Evolutionary conservation across 371 early-diverging fungal species (phyloP), one percentile per base, ranked within the genome.

Genomic region (Zancudomyces culisetae): DNA sequence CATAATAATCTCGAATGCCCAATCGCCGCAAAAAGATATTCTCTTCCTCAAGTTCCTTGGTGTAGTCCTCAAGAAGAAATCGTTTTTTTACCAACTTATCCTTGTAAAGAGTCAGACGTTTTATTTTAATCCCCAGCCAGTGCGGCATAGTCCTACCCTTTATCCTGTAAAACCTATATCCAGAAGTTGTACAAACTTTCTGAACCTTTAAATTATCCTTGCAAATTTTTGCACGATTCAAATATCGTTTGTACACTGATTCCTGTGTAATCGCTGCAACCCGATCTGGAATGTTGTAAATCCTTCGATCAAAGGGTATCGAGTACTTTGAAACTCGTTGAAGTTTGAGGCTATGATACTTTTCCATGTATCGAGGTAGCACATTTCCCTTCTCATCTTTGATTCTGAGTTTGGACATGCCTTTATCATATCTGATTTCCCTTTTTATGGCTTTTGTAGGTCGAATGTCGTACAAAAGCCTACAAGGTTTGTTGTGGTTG

Each of bases 61-160:
- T 26, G 12, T 59, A 51, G 15, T 56, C 27, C n/a, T 41, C 58
- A 41, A 52, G 59, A n/a, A 66, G 55, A 53, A 66, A 56, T 30
- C 60, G 58, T 18, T 35, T n/a, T 21, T 19, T 26, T 29, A 58
- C 18, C 1, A 53, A 30, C 2, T 52, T 48, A 0, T 57, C 40
- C 2, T 45, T 35, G 20, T 2, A 18, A 19, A 51, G 40, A 45
- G 56, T 59, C 29, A 42, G 26, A 0, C 51, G 52, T 40, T 59
- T 56, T 12, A 66, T 49, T 22, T 52, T 30, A 30, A 43, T 54
- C 10, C 55, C 57, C 27, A 66, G 62, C 66, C 66, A 61, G 27
- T 66, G 58, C 28, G 66, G 66, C 49, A 56, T 66, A 41, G 57
- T 66, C 48, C 66, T 60, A 2, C 53, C 51, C 45, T 66, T 66